Evolutionary conservation across 202 grass and related monocot genomes (phyloP).

Genomic region (Eragrostis tef): DNA sequence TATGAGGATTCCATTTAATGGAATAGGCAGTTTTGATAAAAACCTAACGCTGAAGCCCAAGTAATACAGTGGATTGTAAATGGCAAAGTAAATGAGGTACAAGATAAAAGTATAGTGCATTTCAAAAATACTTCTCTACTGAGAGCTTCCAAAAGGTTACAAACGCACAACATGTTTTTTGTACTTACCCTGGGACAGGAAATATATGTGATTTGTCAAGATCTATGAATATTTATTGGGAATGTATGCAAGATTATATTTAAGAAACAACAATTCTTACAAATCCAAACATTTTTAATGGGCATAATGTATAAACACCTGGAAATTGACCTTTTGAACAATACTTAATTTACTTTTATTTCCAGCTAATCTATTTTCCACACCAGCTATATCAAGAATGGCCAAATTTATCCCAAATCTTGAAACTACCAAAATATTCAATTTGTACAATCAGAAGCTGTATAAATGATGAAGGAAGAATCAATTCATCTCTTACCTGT

Average conservation of each 20-base stretch:
- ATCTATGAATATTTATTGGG: background rate
- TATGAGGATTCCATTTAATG: slow-evolving; percentile 9
- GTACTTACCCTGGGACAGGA: background rate
- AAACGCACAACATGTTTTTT: background rate
- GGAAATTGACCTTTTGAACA: background rate
- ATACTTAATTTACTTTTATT: background rate
- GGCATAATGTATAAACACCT: background rate
- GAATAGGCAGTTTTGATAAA: slow-evolving; percentile 7
- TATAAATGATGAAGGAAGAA: slow-evolving; percentile 49
- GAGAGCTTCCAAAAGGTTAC: background rate
- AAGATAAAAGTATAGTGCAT: slow-evolving; percentile 11
- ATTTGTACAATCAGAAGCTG: slow-evolving; percentile 43
- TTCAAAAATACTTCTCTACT: background rate
- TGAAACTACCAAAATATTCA: slow-evolving; percentile 29
- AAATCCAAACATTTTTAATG: background rate
- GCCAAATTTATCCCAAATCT: slow-evolving; percentile 22
- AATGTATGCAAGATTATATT: slow-evolving; percentile 5
- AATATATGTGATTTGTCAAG: slow-evolving; percentile 17
- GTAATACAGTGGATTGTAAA: background rate
- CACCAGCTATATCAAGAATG: slow-evolving; percentile 15
- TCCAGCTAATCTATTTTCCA: slow-evolving; percentile 25
- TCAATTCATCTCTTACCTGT: slow-evolving; percentile 74
- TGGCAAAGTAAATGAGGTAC: background rate
- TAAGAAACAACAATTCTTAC: background rate
- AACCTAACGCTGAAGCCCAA: slow-evolving; percentile 1